Conservation (phyloP, 176 grass and related monocot genomes). For the Tillandsia fasciculata region DNA sequence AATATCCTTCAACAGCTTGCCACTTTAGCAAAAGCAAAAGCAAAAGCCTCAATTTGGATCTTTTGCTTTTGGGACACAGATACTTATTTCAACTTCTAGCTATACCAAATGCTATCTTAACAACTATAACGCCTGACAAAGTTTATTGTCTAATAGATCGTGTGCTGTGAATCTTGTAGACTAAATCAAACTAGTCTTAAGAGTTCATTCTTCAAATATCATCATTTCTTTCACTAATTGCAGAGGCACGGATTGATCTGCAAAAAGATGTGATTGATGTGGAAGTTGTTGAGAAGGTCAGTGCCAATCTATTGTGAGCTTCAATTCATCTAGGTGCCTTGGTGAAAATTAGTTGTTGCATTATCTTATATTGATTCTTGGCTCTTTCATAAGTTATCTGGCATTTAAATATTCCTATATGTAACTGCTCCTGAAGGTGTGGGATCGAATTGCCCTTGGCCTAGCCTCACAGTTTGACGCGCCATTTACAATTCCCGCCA, state of each 20-base stretch:
- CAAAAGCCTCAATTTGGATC: no score
- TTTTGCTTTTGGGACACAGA: no score
- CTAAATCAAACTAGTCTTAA: no score
- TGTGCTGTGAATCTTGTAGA: no score
- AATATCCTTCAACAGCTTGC: no score
- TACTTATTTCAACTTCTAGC: no score
- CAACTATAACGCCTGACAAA: no score
- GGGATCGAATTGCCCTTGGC: slow-evolving; percentile 87
- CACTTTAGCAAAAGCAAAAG: no score
- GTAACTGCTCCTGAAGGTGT: slow-evolving; percentile 31
- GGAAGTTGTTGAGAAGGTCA: slow-evolving; percentile 69
- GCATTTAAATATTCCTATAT: slow-evolving; percentile 8
- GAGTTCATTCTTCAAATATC: not conserved
- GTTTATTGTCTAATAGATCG: no score
- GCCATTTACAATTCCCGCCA: slow-evolving; percentile 46
- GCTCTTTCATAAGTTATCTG: not conserved
- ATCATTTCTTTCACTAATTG: slow-evolving; percentile 5
- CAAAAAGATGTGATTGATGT: slow-evolving; percentile 60
- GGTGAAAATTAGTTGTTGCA: not conserved
- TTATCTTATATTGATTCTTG: not conserved
- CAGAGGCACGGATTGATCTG: slow-evolving; percentile 68
- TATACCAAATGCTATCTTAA: no score
- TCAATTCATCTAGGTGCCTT: not conserved
- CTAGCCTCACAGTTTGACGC: slow-evolving; percentile 61
- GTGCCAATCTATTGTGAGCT: not conserved